Base-by-base conservation (phyloP, 108 stramenopile species). In the Nannochloropsis gaditana region DNA sequence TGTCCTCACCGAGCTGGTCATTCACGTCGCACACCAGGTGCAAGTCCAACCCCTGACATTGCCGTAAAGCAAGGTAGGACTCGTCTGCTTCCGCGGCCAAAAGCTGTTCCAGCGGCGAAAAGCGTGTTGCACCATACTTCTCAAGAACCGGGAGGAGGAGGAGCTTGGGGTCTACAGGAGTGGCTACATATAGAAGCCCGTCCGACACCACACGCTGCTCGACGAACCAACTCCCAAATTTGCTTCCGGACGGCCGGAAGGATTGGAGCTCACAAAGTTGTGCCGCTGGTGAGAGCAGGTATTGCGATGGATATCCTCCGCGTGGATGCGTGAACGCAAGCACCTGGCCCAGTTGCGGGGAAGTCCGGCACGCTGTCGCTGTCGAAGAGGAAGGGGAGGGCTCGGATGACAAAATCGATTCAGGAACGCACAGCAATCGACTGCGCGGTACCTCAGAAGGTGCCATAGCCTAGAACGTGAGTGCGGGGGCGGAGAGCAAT, bases 11-110 rank as follows among this genome's bases (percentile, higher is more conserved):
- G 43, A 89, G 42, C 4, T 86, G 87, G 43, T 89, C 88, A 80
- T 90, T 90, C 9, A 90, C 88, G 42, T 90, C 89, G 83, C 89
- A 90, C 81, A 90, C 85, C 83, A 86, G 87, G 44, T 86, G 11
- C 21, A 87, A 86, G 42, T 88, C 88, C 19, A 89, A 85, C 45
- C 85, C 85, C 80, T 47, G 45, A 6, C 86, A 82, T 6, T 80
- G 59, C 80, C 82, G 21, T 79, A 89, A 81, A 41, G 85, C 31
- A 5, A 44, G 83, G 82, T 59, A 84, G 17, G 47, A 44, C 42
- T 43, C 88, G 82, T 89, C 88, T 42, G 84, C 83, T 11, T 73
- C 59, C 59, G 59, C 59, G 59, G 59, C 59, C 59, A 73, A 3
- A 73, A 73, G 15, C 59, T 73, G 59, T 2, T 2, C 59, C 8